Percentiles rank a stretch among this genome's conserved stretches.
phyloP scores from a whole-genome alignment of 1,139 yeast species.

The Kazachstania sp. region DNA sequence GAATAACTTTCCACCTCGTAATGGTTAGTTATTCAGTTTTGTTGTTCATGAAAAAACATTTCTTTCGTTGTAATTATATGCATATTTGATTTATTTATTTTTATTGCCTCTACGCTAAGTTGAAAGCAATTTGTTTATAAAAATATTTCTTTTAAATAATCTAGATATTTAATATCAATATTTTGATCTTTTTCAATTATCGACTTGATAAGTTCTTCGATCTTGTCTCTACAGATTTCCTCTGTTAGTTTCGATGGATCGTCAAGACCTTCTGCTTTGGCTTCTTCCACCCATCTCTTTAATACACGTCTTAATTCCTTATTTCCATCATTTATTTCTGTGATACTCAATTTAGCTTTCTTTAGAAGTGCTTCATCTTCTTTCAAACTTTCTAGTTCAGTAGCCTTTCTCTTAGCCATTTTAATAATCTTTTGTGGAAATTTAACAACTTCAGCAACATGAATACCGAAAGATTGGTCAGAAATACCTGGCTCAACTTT shows the following conservation, averaged over 20 bases:
- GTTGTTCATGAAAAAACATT: neutral
- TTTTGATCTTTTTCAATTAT: constrained; percentile 12
- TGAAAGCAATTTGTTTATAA: neutral
- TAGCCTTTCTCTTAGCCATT: constrained; percentile 93
- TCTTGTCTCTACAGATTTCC: constrained; percentile 17
- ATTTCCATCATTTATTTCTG: constrained; percentile 51
- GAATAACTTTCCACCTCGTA: neutral
- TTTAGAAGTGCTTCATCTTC: constrained; percentile 36
- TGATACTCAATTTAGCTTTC: constrained; percentile 44
- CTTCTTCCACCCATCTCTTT: constrained; percentile 50
- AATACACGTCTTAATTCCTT: constrained; percentile 47
- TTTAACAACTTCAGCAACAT: constrained; percentile 91
- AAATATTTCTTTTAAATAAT: constrained; percentile 13
- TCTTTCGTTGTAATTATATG: neutral
- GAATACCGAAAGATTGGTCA: constrained; percentile 93
- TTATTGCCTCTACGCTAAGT: neutral
- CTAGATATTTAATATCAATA: constrained; percentile 16
- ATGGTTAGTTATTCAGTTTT: neutral
- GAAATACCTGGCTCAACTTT: constrained; percentile 89
- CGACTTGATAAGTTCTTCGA: constrained; percentile 17
- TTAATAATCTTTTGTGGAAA: constrained; percentile 81
- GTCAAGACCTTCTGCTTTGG: constrained; percentile 35
- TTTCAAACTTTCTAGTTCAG: constrained; percentile 68
- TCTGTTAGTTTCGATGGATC: constrained; percentile 17
- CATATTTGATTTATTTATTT: neutral